These are phyloP conservation scores for Symbiotaphrina buchneri DNA, from an alignment of 495 filamentous ascomycete species.

Conservation along the genomic window DNA sequence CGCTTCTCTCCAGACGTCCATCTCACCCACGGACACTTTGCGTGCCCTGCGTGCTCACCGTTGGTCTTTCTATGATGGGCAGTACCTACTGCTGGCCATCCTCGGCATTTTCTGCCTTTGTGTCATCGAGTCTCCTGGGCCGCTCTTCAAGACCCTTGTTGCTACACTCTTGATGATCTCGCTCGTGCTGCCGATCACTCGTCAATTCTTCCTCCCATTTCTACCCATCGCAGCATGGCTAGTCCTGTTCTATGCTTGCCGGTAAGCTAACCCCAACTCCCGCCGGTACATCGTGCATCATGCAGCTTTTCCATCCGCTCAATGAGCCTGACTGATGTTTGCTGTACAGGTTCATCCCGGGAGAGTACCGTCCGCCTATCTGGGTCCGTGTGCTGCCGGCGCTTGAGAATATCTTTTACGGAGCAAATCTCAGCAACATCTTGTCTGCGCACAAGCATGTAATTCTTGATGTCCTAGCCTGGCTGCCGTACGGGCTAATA, in stretches of 20 bases:
- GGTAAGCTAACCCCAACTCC: conserved; percentile 28
- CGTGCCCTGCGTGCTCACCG: conserved; percentile 45
- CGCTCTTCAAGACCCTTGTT: conserved; percentile 7
- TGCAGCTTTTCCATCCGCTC: not conserved
- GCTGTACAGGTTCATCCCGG: conserved; percentile 52
- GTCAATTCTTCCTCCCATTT: conserved; percentile 80
- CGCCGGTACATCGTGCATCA: not conserved
- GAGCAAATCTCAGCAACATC: conserved; percentile 87
- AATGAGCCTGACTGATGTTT: too few species aligned
- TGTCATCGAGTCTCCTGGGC: conserved; percentile 40
- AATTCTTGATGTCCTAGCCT: conserved; percentile 66
- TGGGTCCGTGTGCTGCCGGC: conserved; percentile 88
- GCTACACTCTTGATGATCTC: conserved; percentile 10
- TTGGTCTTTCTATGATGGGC: conserved; percentile 73
- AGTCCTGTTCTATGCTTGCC: conserved; percentile 71
- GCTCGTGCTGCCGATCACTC: conserved; percentile 66
- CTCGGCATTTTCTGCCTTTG: conserved; percentile 61
- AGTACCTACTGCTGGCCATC: conserved; percentile 54
- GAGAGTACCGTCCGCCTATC: conserved; percentile 68
- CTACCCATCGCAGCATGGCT: conserved; percentile 68
- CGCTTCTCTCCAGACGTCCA: conserved; percentile 58
- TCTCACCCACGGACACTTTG: conserved; percentile 51
- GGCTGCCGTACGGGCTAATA: conserved; percentile 78
- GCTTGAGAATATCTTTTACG: conserved; percentile 93
- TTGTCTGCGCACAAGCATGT: conserved; percentile 69